Evolutionary conservation across 2,329 filamentous ascomycete species (phyloP).

Genomic region (Neopestalotiopsis clavispora): DNA sequence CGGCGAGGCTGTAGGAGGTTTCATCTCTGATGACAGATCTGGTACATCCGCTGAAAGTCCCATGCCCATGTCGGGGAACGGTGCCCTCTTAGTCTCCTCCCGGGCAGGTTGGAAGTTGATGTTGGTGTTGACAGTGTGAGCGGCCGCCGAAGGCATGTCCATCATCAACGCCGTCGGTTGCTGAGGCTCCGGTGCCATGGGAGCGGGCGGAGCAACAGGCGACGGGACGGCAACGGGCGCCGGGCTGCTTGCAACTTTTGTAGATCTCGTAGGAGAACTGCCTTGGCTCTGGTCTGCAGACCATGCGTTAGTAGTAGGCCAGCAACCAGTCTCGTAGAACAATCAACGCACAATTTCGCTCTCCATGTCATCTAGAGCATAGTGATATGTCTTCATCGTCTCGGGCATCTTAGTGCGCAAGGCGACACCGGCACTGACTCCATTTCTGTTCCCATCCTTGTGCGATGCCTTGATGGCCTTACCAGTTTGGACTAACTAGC

Average conservation of each 20-base stretch:
- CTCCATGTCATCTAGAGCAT: constrained; percentile 61
- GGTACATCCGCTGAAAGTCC: constrained; percentile 41
- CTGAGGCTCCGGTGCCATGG: constrained; percentile 24
- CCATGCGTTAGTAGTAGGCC: neutral
- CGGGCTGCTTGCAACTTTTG: constrained; percentile 42
- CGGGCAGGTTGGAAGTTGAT: constrained; percentile 38
- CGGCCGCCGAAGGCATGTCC: constrained; percentile 40
- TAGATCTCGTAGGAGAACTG: constrained; percentile 59
- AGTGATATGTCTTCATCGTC: constrained; percentile 54
- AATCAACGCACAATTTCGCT: constrained; percentile 55
- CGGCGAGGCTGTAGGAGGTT: constrained; percentile 26
- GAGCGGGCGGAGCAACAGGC: constrained; percentile 21
- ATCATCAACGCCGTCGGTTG: constrained; percentile 36
- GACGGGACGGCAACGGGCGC: constrained; percentile 26
- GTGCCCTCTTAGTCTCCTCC: constrained; percentile 52
- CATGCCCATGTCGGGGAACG: constrained; percentile 63
- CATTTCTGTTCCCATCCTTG: constrained; percentile 48
- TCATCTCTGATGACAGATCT: constrained; percentile 32
- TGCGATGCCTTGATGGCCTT: constrained; percentile 58
- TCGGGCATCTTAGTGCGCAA: constrained; percentile 50
- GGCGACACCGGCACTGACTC: constrained; percentile 36
- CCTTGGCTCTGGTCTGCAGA: constrained; percentile 55
- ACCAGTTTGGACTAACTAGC: constrained; percentile 62
- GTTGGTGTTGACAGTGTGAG: constrained; percentile 32
- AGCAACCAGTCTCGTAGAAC: rapidly evolving